phyloP scores from a whole-genome alignment of 2,329 filamentous ascomycete species.

The Tolypocladium paradoxum region DNA sequence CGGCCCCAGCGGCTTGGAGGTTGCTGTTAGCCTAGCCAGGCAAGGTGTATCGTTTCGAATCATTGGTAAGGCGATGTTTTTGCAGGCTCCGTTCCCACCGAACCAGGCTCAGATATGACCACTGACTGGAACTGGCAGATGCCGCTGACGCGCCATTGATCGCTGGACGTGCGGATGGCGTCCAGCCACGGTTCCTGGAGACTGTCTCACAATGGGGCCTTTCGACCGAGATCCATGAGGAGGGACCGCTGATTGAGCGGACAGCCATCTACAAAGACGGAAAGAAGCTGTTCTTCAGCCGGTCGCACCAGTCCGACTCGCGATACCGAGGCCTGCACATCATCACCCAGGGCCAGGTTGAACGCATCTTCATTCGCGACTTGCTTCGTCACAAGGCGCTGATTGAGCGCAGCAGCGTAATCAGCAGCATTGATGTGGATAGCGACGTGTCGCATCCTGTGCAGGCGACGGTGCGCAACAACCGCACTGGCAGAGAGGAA shows the following conservation, averaged over 20 bases:
- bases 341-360: conserved; percentile 24
- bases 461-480: conserved; percentile 10
- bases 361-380: conserved; percentile 24
- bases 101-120: too few species aligned
- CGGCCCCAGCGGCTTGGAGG: conserved; percentile 19
- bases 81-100: too few species aligned
- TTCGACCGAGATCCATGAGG: conserved; percentile 17
- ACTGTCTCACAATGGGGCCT: conserved; percentile 9
- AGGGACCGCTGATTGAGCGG: conserved; percentile 20
- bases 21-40: conserved; percentile 17
- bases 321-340: conserved; percentile 22
- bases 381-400: conserved; percentile 18
- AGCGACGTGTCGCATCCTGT: conserved; percentile 8
- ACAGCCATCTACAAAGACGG: conserved; percentile 20
- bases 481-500: conserved; percentile 12
- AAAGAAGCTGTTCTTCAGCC: conserved; percentile 13
- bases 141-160: conserved; percentile 15
- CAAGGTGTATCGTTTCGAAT: conserved; percentile 22
- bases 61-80: conserved; percentile 12
- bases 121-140: conserved; percentile 6
- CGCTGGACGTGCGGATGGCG: conserved; percentile 16
- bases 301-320: conserved; percentile 20
- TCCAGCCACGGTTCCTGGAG: conserved; percentile 9
- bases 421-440: conserved; percentile 10
- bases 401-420: conserved; percentile 16